These are phyloP conservation scores for Talaromyces atroroseus DNA, from an alignment of 2,329 filamentous ascomycete species.

Conservation along the genomic window DNA sequence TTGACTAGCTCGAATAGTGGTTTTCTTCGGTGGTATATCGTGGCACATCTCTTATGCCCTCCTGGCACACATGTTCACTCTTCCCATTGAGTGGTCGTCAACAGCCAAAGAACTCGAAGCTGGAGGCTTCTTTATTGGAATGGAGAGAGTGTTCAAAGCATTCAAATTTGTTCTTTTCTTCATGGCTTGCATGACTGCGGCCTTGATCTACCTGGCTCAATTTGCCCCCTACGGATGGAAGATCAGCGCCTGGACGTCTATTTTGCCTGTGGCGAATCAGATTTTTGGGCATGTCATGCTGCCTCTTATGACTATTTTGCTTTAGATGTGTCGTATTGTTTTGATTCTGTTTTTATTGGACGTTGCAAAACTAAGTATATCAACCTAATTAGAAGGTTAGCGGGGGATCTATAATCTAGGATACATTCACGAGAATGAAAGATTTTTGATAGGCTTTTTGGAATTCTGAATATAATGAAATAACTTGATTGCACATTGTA, in stretches of 20 bases:
- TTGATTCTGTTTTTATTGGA: not conserved
- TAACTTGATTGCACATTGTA: too few relatives aligned
- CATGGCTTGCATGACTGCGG: slow-evolving; percentile 11
- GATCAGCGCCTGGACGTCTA: slow-evolving; percentile 10
- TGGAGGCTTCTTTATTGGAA: slow-evolving; percentile 78
- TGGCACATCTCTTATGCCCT: slow-evolving; percentile 77
- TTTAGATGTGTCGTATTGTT: not conserved
- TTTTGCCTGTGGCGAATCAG: slow-evolving; percentile 12
- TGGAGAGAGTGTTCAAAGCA: slow-evolving; percentile 69
- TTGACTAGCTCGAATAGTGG: slow-evolving; percentile 38
- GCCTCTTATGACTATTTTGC: slow-evolving; percentile 10
- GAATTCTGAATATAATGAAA: too few relatives aligned
- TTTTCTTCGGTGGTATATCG: slow-evolving; percentile 67
- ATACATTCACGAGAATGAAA: too few relatives aligned
- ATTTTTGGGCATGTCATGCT: slow-evolving; percentile 12
- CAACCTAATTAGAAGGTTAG: not conserved
- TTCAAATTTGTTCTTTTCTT: slow-evolving; percentile 55
- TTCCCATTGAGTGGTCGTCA: slow-evolving; percentile 81
- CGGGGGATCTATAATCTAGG: too few relatives aligned
- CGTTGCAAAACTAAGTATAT: not conserved
- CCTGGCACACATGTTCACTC: slow-evolving; percentile 75
- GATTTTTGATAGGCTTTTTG: too few relatives aligned
- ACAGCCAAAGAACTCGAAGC: slow-evolving; percentile 71
- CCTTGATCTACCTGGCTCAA: slow-evolving; percentile 7
- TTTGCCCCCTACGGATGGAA: slow-evolving; percentile 10